A percentile compares a stretch with the other conserved stretches of the same genome.
These are phyloP conservation scores for Apophysomyces sp. DNA, from an alignment of 371 early-diverging fungal genomes.

Conservation along the genomic window DNA sequence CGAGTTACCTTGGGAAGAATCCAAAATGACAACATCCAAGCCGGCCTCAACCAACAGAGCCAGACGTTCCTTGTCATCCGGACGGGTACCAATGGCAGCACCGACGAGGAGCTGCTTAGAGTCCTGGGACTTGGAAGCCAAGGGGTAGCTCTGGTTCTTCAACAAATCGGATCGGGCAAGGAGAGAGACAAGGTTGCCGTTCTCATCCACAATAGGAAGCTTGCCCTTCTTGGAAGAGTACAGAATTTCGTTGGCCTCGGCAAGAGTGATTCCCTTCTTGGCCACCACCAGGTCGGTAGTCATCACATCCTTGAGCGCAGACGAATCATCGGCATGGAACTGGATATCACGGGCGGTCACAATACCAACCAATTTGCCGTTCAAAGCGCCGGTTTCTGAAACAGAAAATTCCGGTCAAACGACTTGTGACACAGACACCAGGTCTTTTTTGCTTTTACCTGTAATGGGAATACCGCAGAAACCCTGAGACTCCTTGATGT, in stretches of 20 bases:
- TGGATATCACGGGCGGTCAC: slow-evolving; percentile 96
- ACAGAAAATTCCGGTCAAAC: neutral
- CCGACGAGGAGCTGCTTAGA: slow-evolving; percentile 92
- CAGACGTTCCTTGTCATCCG: slow-evolving; percentile 85
- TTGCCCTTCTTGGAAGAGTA: slow-evolving; percentile 93
- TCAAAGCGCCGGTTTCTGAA: slow-evolving; percentile 79
- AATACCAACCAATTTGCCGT: slow-evolving; percentile 91
- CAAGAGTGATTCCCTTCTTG: slow-evolving; percentile 81
- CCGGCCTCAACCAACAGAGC: slow-evolving; percentile 89
- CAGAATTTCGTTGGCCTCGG: slow-evolving; percentile 89
- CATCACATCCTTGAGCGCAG: slow-evolving; percentile 80
- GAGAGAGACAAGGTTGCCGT: slow-evolving; percentile 86
- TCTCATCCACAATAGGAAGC: slow-evolving; percentile 88
- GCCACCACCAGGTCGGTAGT: slow-evolving; percentile 88
- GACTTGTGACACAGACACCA: neutral
- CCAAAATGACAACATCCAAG: slow-evolving; percentile 91
- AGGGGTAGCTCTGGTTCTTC: slow-evolving; percentile 94
- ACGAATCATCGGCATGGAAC: slow-evolving; percentile 70
- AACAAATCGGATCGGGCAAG: slow-evolving; percentile 93
- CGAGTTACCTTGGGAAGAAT: slow-evolving; percentile 95
- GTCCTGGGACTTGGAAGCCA: slow-evolving; percentile 79
- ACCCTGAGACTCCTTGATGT: slow-evolving; percentile 84
- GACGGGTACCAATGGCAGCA: slow-evolving; percentile 94
- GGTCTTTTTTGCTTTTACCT: slow-evolving; percentile 47
- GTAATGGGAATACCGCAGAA: slow-evolving; percentile 98